phyloP scores from a whole-genome alignment of 495 filamentous ascomycete species.

The Talaromyces nanjingensis region DNA sequence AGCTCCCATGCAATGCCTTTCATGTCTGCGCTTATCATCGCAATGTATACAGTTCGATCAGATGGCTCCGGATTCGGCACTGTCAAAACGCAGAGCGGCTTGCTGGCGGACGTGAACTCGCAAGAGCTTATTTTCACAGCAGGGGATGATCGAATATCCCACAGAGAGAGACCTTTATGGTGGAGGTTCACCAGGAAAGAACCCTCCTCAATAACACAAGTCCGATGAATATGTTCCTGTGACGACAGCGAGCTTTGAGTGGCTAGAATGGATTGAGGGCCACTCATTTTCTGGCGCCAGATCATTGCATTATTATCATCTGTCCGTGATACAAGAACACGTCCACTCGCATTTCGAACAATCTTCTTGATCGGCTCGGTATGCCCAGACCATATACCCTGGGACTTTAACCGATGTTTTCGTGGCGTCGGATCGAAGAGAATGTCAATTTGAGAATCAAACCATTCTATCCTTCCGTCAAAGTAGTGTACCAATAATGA shows the following conservation, averaged over 20 bases:
- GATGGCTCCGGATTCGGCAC: slow-evolving; percentile 58
- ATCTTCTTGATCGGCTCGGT: slow-evolving; percentile 74
- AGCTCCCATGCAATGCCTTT: slow-evolving; percentile 84
- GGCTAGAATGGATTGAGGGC: slow-evolving; percentile 44
- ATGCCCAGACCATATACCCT: slow-evolving; percentile 76
- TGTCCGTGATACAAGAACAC: slow-evolving; percentile 75
- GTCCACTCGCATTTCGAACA: slow-evolving; percentile 72
- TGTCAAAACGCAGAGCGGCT: slow-evolving; percentile 74
- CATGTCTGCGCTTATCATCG: slow-evolving; percentile 75
- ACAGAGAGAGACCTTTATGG: slow-evolving; percentile 67
- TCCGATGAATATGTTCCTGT: slow-evolving; percentile 72
- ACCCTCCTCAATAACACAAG: slow-evolving; percentile 66
- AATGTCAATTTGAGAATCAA: slow-evolving; percentile 68
- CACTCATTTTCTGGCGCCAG: slow-evolving; percentile 60
- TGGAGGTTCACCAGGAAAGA: slow-evolving; percentile 78
- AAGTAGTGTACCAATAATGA: slow-evolving; percentile 81
- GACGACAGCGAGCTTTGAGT: slow-evolving; percentile 66
- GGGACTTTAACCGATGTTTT: slow-evolving; percentile 50
- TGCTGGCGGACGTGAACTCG: slow-evolving; percentile 56
- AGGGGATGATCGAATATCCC: slow-evolving; percentile 59
- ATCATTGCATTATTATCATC: slow-evolving; percentile 71
- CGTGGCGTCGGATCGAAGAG: slow-evolving; percentile 74
- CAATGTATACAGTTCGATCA: slow-evolving; percentile 53
- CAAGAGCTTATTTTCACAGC: slow-evolving; percentile 51
- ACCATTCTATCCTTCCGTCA: slow-evolving; percentile 77